Evolutionary conservation across 805 yeast species (phyloP), one percentile per base, ranked within the genome.

Genomic region (Vanderwaltozyma verrucispora): DNA sequence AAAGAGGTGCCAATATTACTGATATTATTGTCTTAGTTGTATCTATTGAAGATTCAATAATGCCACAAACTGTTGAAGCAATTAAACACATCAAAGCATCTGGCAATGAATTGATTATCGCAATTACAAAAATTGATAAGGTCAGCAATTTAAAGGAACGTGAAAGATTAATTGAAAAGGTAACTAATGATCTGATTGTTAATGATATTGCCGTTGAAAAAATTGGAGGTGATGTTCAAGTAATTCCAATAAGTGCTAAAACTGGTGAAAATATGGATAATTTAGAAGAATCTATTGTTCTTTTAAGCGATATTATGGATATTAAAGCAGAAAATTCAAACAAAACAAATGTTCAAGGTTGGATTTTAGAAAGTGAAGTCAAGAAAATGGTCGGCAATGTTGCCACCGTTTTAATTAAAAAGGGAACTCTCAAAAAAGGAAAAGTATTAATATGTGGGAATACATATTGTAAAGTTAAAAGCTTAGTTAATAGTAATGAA

Each of bases 11-110:
- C 0, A 80, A 75, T 47, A 75, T 88, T 30, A 92, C 98, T 0
- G 98, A 92, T 65, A 80, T 92, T 34, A 85, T 92, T 26, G 72
- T 92, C 32, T 68, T 92, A 38, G 97, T 89, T 2, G 95, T 92
- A 16, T 96, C 97, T 1, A 95, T 95, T 2, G 96, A 92, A 57
- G 98, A 92, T 62, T 84, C 96, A 1, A 94, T 92, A 17, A 92
- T 82, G 94, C 97, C 97, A 0, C 98, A 92, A 57, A 92, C 98
- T 0, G 69, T 78, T 29, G 98, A 92, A 59, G 97, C 97, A 2
- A 85, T 92, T 44, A 86, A 82, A 50, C 98, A 92, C 59, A 88
- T 94, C 4, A 80, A 80, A 45, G 74, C 75, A 35, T 56, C 60
- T 6, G 60, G 59, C 2, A 56, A 54, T 39, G 56, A 57, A 1